Base-by-base conservation (phyloP, 176 grass and related monocot genomes). In the Eleusine indica region DNA sequence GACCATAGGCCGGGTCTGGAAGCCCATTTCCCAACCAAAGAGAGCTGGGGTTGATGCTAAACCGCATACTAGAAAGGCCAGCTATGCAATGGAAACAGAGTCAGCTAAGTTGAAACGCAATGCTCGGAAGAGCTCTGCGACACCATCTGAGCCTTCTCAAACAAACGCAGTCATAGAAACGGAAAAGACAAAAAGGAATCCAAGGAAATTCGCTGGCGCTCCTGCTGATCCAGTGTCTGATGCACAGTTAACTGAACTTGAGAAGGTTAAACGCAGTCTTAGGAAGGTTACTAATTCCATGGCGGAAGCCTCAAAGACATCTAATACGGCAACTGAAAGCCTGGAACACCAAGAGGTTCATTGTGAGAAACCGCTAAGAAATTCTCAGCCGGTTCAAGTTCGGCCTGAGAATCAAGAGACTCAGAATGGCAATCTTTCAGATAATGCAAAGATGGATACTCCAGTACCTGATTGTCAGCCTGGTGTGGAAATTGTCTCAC, bases 241-340 rank as follows among this genome's bases (percentile, higher is more conserved):
- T 75, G 80, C 74, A 68, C 86, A 91, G 71, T 91, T 91, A 75
- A 92, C 84, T 66, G 93, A 99, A 84, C 89, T 99, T 76, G 97
- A 96, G 81, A 96, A 94, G 80, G 93, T 99, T 66, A 99, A 99
- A 51, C 89, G 84, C 51, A 99, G 70, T 68, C 90, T 99, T 74
- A 90, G 97, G 89, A 99, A 94, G 86, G 89, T 99, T 78, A 89
- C 89, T 74, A 99, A 82, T 88, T 91, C 88, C 64, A 82, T 84
- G 53, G 52, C 88, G 25, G 92, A 94, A 86, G 57, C 84, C 77
- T 81, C 87, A 69, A 96, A 90, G 82, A 86, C 71, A 76, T 82
- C 90, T 74, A 90, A 54, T 80, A 81, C 89, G 22, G 22, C 81
- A 42, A 73, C 76, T 66, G 86, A 93, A 60, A 85, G 51, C 16